Evolutionary conservation across 805 yeast species (phyloP), one percentile per base, ranked within the genome.

Genomic region (Scheffersomyces lignosus): DNA sequence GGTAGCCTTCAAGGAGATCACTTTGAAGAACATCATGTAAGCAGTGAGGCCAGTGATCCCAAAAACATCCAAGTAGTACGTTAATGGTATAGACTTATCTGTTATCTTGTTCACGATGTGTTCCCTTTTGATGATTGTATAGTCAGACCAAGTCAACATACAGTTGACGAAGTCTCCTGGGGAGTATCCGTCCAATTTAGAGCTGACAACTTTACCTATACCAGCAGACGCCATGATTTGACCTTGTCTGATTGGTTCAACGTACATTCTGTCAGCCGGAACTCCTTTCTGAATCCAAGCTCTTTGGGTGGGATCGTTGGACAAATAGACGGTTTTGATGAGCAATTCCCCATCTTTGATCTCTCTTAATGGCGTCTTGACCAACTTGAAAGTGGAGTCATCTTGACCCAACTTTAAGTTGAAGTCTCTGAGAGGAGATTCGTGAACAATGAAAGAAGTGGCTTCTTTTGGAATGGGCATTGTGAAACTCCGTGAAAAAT

Each of bases 261-360:
- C 40, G 42, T 58, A 57, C 34, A 49, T 43, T 37, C 57, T 47
- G 16, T 40, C 49, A 5, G 52, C 40, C 27, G 45, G 41, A 20
- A 51, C 46, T 22, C 54, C 56, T 33, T 60, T 60, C 30, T 58
- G 56, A 31, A 64, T 64, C 66, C 66, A 62, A n/a, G 47, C 49
- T 50, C 69, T 54, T 44, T 62, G 67, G 12, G 59, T 46, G 15
- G 70, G 66, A 43, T 64, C 70, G 45, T 64, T 63, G 35, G 68
- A 62, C 29, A 63, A 45, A 36, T 49, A 51, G 38, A 62, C 29
- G 24, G 42, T 36, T 45, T 59, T 60, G 34, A 61, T 53, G 27
- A 52, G 49, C 17, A 61, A 39, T 39, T 61, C 54, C 17, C 56
- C 61, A 6, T 51, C 58, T 20, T 45, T 36, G 25, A 62, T 38